phyloP scores from a whole-genome alignment of 495 filamentous ascomycete genomes.

The Annulohypoxylon stygium region DNA sequence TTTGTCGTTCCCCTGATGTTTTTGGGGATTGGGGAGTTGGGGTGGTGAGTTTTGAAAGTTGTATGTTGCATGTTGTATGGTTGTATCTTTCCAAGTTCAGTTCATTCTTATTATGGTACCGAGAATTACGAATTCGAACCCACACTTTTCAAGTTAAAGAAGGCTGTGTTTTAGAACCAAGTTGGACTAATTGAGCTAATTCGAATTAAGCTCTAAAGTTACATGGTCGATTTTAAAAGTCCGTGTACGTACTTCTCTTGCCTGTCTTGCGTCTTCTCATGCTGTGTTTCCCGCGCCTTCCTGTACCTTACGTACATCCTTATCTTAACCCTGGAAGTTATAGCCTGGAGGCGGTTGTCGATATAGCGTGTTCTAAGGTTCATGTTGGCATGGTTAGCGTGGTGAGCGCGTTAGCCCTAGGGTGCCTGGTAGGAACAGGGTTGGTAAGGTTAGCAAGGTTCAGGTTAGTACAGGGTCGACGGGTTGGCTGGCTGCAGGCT shows the following conservation, averaged over 20 bases:
- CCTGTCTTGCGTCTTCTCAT: background rate
- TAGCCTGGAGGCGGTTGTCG: background rate
- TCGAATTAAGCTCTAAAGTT: conserved; percentile 10
- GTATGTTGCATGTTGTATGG: background rate
- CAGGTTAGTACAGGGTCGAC: background rate
- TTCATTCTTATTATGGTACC: conserved; percentile 1
- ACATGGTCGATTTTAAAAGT: conserved; percentile 11
- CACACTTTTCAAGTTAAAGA: background rate
- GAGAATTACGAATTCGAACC: conserved; percentile 13
- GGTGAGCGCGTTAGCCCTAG: conserved; percentile 1
- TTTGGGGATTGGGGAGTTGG: too few species aligned
- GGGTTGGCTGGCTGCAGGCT: background rate
- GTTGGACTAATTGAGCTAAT: conserved; percentile 9
- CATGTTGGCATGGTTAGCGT: background rate
- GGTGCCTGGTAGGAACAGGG: background rate
- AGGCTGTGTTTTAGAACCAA: conserved; percentile 25
- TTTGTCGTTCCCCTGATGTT: background rate
- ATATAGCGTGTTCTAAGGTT: conserved; percentile 1
- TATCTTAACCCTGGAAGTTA: conserved; percentile 7
- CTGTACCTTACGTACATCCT: conserved; percentile 18
- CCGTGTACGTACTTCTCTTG: background rate
- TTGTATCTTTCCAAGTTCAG: background rate
- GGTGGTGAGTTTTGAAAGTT: background rate
- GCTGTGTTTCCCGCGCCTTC: background rate
- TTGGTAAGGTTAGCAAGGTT: background rate